A percentile compares a stretch with the other conserved stretches of the same genome.
These are phyloP conservation scores for Oryza glaberrima DNA, from an alignment of 176 grass and related monocot genomes.

Conservation along the genomic window DNA sequence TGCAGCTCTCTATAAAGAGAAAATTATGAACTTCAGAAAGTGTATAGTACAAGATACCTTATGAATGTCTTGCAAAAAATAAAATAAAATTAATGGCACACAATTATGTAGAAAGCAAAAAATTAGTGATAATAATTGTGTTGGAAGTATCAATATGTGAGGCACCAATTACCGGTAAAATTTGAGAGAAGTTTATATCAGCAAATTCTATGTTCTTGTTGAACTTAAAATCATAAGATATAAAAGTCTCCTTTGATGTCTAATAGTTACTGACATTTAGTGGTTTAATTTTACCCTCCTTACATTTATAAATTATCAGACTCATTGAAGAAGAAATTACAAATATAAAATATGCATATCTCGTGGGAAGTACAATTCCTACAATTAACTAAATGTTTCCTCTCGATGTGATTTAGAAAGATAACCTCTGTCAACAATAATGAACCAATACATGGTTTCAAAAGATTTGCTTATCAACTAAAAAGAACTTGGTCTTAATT, in stretches of 20 bases:
- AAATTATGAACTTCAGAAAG: slow-evolving; percentile 28
- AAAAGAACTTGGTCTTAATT: too few species aligned
- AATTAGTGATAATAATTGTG: background rate
- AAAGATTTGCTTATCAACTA: background rate
- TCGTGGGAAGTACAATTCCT: background rate
- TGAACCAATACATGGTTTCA: background rate
- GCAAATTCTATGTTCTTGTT: background rate
- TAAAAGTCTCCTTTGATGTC: background rate
- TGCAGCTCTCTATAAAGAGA: slow-evolving; percentile 73
- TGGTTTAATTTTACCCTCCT: background rate
- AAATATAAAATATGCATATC: background rate
- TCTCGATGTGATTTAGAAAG: too few species aligned
- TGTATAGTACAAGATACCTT: slow-evolving; percentile 10
- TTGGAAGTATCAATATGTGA: background rate
- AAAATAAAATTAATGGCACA: background rate
- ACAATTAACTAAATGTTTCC: too few species aligned
- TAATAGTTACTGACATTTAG: background rate
- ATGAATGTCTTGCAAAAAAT: background rate
- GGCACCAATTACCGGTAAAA: background rate
- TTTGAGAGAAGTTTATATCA: slow-evolving; percentile 6
- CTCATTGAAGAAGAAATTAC: background rate
- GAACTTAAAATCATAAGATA: background rate
- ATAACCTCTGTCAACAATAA: background rate
- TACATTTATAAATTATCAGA: background rate
- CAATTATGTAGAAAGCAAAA: background rate